Conservation (phyloP, 768 basidiomycete genomes). For the Gautieria morchelliformis region DNA sequence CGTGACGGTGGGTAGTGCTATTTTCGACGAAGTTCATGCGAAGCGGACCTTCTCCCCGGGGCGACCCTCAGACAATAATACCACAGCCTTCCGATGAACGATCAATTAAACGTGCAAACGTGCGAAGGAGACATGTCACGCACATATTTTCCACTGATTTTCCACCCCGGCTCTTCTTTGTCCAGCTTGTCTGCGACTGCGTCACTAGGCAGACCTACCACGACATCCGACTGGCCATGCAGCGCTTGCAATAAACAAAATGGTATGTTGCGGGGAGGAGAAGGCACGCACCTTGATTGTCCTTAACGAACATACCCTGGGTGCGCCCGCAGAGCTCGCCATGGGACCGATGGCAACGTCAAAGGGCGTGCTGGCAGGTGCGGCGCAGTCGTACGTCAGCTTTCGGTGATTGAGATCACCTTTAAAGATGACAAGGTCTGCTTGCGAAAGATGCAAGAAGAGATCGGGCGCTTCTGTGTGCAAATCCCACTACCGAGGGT, state of each 20-base stretch:
- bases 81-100: constrained; percentile 51
- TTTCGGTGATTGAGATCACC: constrained; percentile 93
- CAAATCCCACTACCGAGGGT: constrained; percentile 48
- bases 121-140: constrained; percentile 23
- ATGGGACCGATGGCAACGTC: constrained; percentile 87
- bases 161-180: constrained; percentile 85
- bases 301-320: constrained; percentile 74
- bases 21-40: constrained; percentile 25
- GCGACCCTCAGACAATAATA: constrained; percentile 78
- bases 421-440: constrained; percentile 87
- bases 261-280: background rate
- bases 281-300: constrained; percentile 55
- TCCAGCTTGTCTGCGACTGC: constrained; percentile 65
- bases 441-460: constrained; percentile 83
- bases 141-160: constrained; percentile 95
- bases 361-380: constrained; percentile 81
- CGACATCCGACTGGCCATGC: constrained; percentile 59
- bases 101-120: background rate
- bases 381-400: constrained; percentile 78
- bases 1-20: too few species aligned
- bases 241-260: background rate
- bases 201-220: constrained; percentile 68
- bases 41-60: constrained; percentile 82
- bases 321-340: constrained; percentile 81
- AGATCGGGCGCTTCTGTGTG: constrained; percentile 80